Evolutionary conservation across 192 early-diverging fungal genomes (phyloP).

Genomic region (Obelidium mucronatum): DNA sequence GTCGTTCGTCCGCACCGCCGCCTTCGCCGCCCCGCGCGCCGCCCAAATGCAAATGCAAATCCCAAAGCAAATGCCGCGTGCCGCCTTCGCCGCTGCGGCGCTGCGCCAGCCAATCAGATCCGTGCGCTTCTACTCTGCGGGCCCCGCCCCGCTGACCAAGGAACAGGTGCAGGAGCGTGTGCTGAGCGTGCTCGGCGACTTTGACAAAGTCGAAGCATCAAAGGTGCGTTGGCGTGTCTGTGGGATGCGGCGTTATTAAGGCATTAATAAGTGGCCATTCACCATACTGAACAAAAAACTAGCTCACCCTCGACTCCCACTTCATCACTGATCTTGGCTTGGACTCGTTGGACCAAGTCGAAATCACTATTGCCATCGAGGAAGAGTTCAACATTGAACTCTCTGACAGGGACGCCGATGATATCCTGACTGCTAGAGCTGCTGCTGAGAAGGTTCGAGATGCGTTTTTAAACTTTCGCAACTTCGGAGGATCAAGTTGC

Average conservation of each 20-base stretch:
- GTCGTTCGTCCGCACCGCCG: constrained; percentile 6
- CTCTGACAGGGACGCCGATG: constrained; percentile 95
- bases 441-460: constrained; percentile 85
- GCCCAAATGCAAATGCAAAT: neutral
- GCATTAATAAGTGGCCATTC: too few species aligned
- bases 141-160: constrained; percentile 67
- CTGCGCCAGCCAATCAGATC: neutral
- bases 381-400: constrained; percentile 99
- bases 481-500: neutral
- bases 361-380: constrained; percentile 99
- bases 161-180: constrained; percentile 84
- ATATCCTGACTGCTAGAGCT: constrained; percentile 87
- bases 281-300: too few species aligned
- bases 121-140: constrained; percentile 74
- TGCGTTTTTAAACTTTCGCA: neutral
- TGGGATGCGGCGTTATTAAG: neutral
- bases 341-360: constrained; percentile 96
- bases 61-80: neutral
- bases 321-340: constrained; percentile 95
- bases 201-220: constrained; percentile 92
- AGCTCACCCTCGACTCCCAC: constrained; percentile 85
- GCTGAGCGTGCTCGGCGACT: constrained; percentile 87
- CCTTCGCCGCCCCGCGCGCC: neutral
- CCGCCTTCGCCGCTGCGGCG: neutral
- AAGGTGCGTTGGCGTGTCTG: constrained; percentile 78